Percentiles rank a stretch among this genome's conserved stretches.
Conservation (phyloP, 495 filamentous ascomycete species). For the Penicillium paradoxum region DNA sequence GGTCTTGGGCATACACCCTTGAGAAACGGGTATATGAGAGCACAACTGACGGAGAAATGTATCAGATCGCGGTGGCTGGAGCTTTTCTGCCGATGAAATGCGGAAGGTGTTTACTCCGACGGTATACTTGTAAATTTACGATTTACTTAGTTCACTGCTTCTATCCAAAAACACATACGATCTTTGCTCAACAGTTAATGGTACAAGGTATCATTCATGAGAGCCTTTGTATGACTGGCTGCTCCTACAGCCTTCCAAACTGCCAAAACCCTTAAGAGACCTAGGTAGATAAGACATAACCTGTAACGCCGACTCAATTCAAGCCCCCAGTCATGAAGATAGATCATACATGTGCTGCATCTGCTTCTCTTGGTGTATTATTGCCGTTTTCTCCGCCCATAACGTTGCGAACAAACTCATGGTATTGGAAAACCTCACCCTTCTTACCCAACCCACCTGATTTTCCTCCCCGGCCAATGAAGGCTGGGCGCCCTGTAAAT, state of each 20-base stretch:
- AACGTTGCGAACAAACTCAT: slow-evolving; percentile 41
- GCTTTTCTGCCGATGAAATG: slow-evolving; percentile 14
- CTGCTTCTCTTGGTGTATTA: slow-evolving; percentile 23
- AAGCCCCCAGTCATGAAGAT: slow-evolving; percentile 8
- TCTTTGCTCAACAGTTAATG: not conserved
- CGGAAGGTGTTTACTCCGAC: not conserved
- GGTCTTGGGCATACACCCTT: not conserved
- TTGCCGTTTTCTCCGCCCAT: slow-evolving; percentile 37
- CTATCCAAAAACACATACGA: too few species aligned
- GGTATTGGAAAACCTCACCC: slow-evolving; percentile 44
- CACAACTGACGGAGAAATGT: slow-evolving; percentile 3
- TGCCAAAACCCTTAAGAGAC: not conserved
- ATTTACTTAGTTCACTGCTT: not conserved
- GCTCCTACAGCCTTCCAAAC: not conserved
- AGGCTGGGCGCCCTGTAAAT: slow-evolving; percentile 76
- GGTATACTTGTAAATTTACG: not conserved
- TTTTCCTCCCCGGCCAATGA: slow-evolving; percentile 44
- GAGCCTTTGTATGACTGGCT: not conserved
- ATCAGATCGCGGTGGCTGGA: slow-evolving; percentile 22
- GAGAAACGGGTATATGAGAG: not conserved
- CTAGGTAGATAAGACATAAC: not conserved
- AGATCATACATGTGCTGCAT: slow-evolving; percentile 21
- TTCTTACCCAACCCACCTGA: slow-evolving; percentile 30
- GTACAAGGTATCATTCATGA: not conserved
- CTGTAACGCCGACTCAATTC: slow-evolving; percentile 13